phyloP scores from a whole-genome alignment of 345 rosid species.

The Turritis glabra region DNA sequence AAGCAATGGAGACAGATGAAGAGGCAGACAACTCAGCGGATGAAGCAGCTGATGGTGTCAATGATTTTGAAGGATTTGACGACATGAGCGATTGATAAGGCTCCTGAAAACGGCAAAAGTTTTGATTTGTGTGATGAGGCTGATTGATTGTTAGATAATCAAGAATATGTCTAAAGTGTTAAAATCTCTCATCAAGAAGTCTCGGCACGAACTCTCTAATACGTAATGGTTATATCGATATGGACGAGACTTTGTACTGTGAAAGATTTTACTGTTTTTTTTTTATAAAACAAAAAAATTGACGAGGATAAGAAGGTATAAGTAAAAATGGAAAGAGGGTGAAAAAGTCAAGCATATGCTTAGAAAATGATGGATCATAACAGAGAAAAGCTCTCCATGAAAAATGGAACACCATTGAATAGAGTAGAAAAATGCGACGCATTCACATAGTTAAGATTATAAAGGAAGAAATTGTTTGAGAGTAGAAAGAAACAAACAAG shows the following conservation, averaged over 20 bases:
- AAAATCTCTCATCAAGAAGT: background rate
- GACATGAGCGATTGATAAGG: slow-evolving; percentile 55
- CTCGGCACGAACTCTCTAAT: slow-evolving; percentile 22
- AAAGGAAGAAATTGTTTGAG: background rate
- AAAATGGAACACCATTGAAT: slow-evolving; percentile 23
- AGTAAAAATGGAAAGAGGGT: background rate
- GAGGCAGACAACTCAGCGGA: slow-evolving; percentile 39
- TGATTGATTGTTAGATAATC: slow-evolving; percentile 16
- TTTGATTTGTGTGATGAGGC: slow-evolving; percentile 23
- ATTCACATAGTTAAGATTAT: slow-evolving; percentile 3
- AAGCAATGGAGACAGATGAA: slow-evolving; percentile 41
- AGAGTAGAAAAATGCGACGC: background rate
- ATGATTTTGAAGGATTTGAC: slow-evolving; percentile 54
- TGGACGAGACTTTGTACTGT: slow-evolving; percentile 1
- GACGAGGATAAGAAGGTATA: background rate
- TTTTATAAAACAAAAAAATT: background rate
- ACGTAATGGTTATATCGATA: slow-evolving; percentile 15
- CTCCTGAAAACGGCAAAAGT: background rate
- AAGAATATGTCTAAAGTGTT: slow-evolving; percentile 4
- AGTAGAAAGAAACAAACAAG: slow-evolving; percentile 8
- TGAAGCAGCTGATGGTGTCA: slow-evolving; percentile 42
- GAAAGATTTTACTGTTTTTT: background rate
- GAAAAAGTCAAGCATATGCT: slow-evolving; percentile 11
- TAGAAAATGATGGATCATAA: slow-evolving; percentile 31
- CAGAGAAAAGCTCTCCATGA: slow-evolving; percentile 3